These are phyloP conservation scores for Leccinum discolor DNA, from an alignment of 1,284 basidiomycete genomes.

Conservation along the genomic window DNA sequence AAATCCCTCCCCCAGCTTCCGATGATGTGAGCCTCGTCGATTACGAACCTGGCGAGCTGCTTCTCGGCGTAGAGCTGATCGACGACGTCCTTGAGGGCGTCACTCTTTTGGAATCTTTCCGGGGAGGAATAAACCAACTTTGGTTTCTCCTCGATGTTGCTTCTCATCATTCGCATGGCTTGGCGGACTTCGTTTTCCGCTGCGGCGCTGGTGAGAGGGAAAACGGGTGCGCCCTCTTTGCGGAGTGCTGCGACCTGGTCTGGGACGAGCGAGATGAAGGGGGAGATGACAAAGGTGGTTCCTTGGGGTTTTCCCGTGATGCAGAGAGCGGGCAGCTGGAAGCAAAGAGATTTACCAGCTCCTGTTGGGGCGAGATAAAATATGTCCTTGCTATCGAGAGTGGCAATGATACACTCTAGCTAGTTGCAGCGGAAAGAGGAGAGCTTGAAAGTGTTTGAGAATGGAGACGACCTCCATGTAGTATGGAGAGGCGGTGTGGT, in stretches of 20 bases:
- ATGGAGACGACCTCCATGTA: slow-evolving; percentile 63
- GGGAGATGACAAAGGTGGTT: slow-evolving; percentile 92
- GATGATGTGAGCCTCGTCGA: slow-evolving; percentile 97
- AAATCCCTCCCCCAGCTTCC: slow-evolving; percentile 87
- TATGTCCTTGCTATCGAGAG: slow-evolving; percentile 82
- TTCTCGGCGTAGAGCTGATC: slow-evolving; percentile 53
- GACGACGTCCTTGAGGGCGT: slow-evolving; percentile 59
- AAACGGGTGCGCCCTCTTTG: slow-evolving; percentile 63
- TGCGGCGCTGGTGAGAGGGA: slow-evolving; percentile 60
- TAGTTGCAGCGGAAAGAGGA: slow-evolving; percentile 82
- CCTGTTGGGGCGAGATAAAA: slow-evolving; percentile 98
- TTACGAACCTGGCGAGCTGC: slow-evolving; percentile 85
- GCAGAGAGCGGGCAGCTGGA: slow-evolving; percentile 87
- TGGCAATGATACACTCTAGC: slow-evolving; percentile 83
- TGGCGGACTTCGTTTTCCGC: slow-evolving; percentile 47
- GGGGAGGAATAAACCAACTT: slow-evolving; percentile 91
- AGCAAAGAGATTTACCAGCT: slow-evolving; percentile 91
- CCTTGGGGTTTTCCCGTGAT: slow-evolving; percentile 70
- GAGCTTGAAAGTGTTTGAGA: slow-evolving; percentile 72
- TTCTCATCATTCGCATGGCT: slow-evolving; percentile 41
- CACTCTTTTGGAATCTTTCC: slow-evolving; percentile 79
- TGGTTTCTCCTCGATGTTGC: slow-evolving; percentile 46
- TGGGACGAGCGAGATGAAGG: slow-evolving; percentile 87
- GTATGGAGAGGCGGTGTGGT: slow-evolving; percentile 33
- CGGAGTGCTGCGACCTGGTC: slow-evolving; percentile 86